Evolutionary conservation across 2,329 filamentous ascomycete species (phyloP), one percentile per base, ranked within the genome.

Genomic region (Aspergillus chevalieri): DNA sequence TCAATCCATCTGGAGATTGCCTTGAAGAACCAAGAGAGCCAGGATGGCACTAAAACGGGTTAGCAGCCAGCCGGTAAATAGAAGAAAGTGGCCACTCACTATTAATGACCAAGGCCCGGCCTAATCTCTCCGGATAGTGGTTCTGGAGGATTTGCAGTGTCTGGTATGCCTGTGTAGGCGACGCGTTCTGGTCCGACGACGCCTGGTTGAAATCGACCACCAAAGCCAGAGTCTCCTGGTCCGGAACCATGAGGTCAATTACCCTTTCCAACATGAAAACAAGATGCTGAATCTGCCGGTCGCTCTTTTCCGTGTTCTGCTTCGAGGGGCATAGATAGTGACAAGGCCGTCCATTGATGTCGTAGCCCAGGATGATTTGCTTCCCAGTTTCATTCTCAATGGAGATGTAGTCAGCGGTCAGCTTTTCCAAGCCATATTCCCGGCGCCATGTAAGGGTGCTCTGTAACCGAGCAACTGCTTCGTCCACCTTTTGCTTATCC

Each of bases 361-460:
- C 93, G 70, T 84, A 98, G 39, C 93, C 93, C 17, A 93, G 71
- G 50, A 95, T 78, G 50, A 95, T 79, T 70, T 97, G 92, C 77
- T 98, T 98, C 58, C 93, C 93, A 8, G 92, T 97, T 74, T 92
- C 90, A 69, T 96, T 95, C 76, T 98, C 93, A 10, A 87, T 83
- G 1, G 87, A 89, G 63, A 97, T 92, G 72, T 95, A 87, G 7
- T 96, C 91, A 8, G 86, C 78, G 0, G 89, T 91, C 49, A 72
- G 65, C 47, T 80, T 83, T 52, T 87, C 82, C 50, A 94, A 78
- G 44, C 89, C 90, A 64, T 95, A 98, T 64, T 95, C 90, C 49
- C 92, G 81, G 43, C 93, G 83, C 93, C 93, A 98, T 52, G 82
- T 79, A 50, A 97, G 73, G 0, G 92, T 96, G 42, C 81, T 81